Evolutionary conservation across 2,329 filamentous ascomycete genomes (phyloP).

Genomic region (Cordyceps militaris): DNA sequence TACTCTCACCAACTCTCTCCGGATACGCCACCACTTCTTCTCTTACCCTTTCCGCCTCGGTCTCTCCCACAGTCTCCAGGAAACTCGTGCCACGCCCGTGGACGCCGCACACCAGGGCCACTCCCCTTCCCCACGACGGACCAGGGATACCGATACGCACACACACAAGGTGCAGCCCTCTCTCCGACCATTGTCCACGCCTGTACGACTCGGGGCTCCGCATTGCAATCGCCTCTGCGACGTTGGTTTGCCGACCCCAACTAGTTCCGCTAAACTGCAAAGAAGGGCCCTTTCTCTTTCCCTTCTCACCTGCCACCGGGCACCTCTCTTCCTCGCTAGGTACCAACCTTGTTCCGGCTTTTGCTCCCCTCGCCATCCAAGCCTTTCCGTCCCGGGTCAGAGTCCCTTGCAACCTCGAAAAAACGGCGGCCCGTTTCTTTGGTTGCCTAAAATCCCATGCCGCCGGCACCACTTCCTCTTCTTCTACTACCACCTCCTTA

Average conservation of each 20-base stretch:
- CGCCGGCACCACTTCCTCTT: background rate
- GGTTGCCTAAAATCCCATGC: slow-evolving; percentile 3
- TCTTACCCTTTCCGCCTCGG: no score
- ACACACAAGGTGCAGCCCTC: background rate
- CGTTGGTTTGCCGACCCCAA: slow-evolving; percentile 12
- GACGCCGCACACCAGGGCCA: background rate
- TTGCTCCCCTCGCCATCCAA: background rate
- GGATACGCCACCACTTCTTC: background rate
- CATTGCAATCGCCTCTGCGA: slow-evolving; percentile 12
- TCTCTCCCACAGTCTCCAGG: no score
- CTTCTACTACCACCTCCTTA: background rate
- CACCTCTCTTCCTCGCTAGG: background rate
- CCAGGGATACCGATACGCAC: background rate
- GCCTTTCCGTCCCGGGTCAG: background rate
- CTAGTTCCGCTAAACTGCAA: slow-evolving; percentile 1
- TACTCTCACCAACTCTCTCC: background rate
- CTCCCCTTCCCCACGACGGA: background rate
- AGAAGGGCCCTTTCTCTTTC: background rate
- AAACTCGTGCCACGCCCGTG: background rate
- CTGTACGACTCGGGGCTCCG: slow-evolving; percentile 5
- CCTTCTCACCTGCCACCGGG: background rate
- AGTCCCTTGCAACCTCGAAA: slow-evolving; percentile 7
- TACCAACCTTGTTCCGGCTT: no score
- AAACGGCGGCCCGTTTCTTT: slow-evolving; percentile 11
- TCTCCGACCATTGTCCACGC: slow-evolving; percentile 2